Percentiles rank a stretch among this genome's conserved stretches.
Conservation (phyloP, 441 rosid genomes). For the Erysimum pusillum region DNA sequence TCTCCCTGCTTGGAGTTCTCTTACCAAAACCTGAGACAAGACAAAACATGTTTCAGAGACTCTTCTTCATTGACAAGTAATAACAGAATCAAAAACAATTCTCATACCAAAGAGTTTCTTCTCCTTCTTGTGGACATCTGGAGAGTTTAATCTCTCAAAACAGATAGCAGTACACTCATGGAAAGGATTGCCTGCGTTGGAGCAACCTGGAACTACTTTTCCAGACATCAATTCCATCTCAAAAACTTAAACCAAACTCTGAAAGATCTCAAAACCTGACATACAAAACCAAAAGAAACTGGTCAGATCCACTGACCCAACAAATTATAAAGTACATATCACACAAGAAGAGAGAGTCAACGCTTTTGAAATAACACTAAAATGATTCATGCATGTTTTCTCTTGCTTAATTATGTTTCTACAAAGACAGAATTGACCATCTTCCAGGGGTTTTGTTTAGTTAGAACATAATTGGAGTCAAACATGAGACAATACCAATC, state of each 20-base stretch:
- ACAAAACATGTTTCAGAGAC: slow-evolving; percentile 23
- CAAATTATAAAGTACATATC: background rate
- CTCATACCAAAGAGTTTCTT: slow-evolving; percentile 42
- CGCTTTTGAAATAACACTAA: slow-evolving; percentile 18
- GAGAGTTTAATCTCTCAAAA: slow-evolving; percentile 31
- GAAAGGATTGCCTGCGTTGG: slow-evolving; percentile 47
- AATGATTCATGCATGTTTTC: slow-evolving; percentile 10
- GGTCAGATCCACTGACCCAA: slow-evolving; percentile 20
- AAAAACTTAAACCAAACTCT: slow-evolving; percentile 3
- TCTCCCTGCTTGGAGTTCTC: slow-evolving; percentile 44
- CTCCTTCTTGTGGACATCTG: slow-evolving; percentile 41
- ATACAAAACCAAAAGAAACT: background rate
- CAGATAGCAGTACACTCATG: slow-evolving; percentile 43
- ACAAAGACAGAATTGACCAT: slow-evolving; percentile 1
- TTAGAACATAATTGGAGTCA: slow-evolving; percentile 6
- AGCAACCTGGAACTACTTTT: slow-evolving; percentile 38
- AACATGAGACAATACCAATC: slow-evolving; percentile 9
- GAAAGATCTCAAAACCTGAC: slow-evolving; percentile 18
- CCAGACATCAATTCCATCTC: slow-evolving; percentile 42
- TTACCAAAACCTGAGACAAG: slow-evolving; percentile 42
- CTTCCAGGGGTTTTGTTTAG: slow-evolving; percentile 9
- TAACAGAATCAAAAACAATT: background rate
- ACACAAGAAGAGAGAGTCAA: slow-evolving; percentile 25
- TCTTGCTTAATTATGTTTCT: slow-evolving; percentile 6
- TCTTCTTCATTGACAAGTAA: slow-evolving; percentile 22